Evolutionary conservation across 805 yeast species (phyloP).

Genomic region (Metschnikowia proteae): DNA sequence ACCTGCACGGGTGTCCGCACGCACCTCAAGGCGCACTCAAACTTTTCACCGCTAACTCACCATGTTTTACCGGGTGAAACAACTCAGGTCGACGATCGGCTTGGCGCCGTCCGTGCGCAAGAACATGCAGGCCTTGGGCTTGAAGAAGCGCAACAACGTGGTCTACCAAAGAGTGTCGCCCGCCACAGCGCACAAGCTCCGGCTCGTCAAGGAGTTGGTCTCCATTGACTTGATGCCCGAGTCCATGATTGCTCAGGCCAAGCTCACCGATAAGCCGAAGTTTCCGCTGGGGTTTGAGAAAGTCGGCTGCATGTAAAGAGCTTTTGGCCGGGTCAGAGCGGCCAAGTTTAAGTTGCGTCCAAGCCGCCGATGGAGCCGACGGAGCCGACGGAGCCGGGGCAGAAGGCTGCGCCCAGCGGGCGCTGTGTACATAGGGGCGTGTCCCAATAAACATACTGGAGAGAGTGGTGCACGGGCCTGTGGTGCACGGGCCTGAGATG

Average conservation of each 20-base stretch:
- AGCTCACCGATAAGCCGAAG: slow-evolving; percentile 11
- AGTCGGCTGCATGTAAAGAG: slow-evolving; percentile 12
- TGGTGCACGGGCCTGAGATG: too few relatives aligned
- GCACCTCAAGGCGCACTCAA: neutral
- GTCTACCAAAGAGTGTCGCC: slow-evolving; percentile 73
- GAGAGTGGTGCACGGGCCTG: too few relatives aligned
- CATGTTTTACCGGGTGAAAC: slow-evolving; percentile 56
- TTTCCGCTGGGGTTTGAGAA: slow-evolving; percentile 17
- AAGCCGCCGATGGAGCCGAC: too few relatives aligned
- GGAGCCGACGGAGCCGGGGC: too few relatives aligned
- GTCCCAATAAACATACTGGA: too few relatives aligned
- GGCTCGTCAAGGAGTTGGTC: slow-evolving; percentile 80
- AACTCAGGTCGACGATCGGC: slow-evolving; percentile 80
- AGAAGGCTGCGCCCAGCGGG: too few relatives aligned
- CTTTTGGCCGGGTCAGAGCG: too few relatives aligned
- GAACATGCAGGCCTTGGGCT: slow-evolving; percentile 69
- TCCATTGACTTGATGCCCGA: slow-evolving; percentile 67
- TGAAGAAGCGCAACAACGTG: slow-evolving; percentile 67
- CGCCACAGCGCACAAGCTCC: slow-evolving; percentile 78
- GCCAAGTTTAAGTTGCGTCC: too few relatives aligned
- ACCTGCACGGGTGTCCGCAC: neutral
- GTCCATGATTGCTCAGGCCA: slow-evolving; percentile 4
- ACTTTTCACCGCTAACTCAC: neutral
- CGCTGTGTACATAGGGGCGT: too few relatives aligned
- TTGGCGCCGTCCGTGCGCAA: slow-evolving; percentile 65